phyloP scores from a whole-genome alignment of 2,329 filamentous ascomycete genomes.

The Colletotrichum lindemuthianum region DNA sequence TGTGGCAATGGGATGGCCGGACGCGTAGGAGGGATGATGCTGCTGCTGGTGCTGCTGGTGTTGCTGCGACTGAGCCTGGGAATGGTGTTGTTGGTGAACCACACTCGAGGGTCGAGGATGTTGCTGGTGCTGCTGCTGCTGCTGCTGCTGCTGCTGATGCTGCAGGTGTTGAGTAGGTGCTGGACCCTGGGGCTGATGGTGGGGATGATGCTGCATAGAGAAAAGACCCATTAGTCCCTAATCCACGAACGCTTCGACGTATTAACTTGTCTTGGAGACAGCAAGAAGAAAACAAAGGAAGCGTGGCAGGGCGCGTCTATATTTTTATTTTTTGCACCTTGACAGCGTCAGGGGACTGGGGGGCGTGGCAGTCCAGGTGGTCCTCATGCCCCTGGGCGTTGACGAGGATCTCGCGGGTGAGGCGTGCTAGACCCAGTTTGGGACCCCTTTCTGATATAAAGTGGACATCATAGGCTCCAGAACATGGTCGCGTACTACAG shows the following conservation, averaged over 20 bases:
- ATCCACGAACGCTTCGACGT: conserved; percentile 46
- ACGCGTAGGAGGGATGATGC: conserved; percentile 75
- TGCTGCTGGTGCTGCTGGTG: conserved; percentile 68
- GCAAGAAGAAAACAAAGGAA: conserved; percentile 47
- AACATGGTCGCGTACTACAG: conserved; percentile 32
- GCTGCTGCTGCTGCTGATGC: conserved; percentile 69
- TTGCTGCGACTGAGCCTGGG: conserved; percentile 69
- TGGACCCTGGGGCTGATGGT: conserved; percentile 78
- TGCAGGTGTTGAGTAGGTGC: conserved; percentile 73
- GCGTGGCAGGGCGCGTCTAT: conserved; percentile 57
- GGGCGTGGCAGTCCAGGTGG: conserved; percentile 41
- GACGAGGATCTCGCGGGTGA: conserved; percentile 61
- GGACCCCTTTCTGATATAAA: conserved; percentile 37
- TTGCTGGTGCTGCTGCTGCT: conserved; percentile 69
- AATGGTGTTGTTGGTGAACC: conserved; percentile 78
- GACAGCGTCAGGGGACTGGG: conserved; percentile 58
- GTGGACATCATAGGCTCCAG: conserved; percentile 34
- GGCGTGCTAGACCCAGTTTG: conserved; percentile 57
- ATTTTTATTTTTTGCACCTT: conserved; percentile 58
- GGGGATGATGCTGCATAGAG: conserved; percentile 80
- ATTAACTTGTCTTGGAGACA: conserved; percentile 35
- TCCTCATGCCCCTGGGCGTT: conserved; percentile 49
- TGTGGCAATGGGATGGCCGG: conserved; percentile 71
- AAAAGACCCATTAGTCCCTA: conserved; percentile 67
- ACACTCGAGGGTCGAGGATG: conserved; percentile 77